Evolutionary conservation across 2,329 filamentous ascomycete genomes (phyloP), one percentile per base, ranked within the genome.

Genomic region (Colletotrichum spaethianum): DNA sequence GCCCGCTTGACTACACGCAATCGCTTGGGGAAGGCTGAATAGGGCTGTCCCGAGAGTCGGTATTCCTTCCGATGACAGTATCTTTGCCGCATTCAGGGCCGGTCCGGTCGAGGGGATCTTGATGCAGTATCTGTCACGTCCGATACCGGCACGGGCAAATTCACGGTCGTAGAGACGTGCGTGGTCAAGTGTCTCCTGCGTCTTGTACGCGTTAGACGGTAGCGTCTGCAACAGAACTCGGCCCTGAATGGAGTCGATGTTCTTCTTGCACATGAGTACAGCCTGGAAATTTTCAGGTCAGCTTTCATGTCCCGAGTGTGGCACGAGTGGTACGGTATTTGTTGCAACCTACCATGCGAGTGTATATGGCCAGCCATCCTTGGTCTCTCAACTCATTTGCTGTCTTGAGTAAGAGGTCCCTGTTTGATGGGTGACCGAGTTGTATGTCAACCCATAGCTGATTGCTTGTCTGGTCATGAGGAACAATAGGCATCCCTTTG

Each of bases 41-140:
- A 87, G 75, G 0, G 85, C 81, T 0, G 86, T 88, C 0, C 84
- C 85, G 1, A 87, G 79, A 0, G 86, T 88, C 2, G 80, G 79
- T 57, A 87, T 86, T 4, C 85, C 85, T 70, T 86, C 85, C 1
- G 76, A 73, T 4, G 79, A 79, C 40, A 88, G 80, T 18, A 82
- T 78, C 59, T 81, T 83, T 36, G 83, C 83, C 0, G 85, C 85
- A 63, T 83, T 85, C 33, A 88, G 76, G 12, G 84, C 86, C 0
- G 85, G 82, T 0, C 86, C 86, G 0, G 86, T 87, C 33, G 81
- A 82, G 12, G 86, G 86, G 31, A 88, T 87, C 77, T 88, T 88
- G 81, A 88, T 87, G 74, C 83, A 85, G 75, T 84, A 87, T 14
- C 84, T 80, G 68, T 86, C 84, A 23, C 83, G 81, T 4, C 81